Base-by-base conservation (phyloP, 1,284 basidiomycete species). In the Trichosporon inkin region DNA sequence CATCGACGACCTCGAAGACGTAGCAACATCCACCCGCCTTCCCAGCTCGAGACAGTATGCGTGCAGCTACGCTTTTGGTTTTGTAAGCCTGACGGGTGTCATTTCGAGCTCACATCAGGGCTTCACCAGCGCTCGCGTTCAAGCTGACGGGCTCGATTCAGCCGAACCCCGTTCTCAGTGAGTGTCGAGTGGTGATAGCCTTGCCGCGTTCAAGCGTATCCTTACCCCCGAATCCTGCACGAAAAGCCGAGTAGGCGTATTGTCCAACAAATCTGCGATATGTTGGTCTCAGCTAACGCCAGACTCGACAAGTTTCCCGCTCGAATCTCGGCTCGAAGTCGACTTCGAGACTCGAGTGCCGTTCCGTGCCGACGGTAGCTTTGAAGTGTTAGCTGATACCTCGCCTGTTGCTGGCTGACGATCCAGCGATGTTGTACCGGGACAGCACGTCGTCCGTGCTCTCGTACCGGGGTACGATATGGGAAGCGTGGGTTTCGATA, bases 341-440 rank as follows among this genome's bases (percentile, higher is more conserved):
- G 66, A 74, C 63, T 60, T 68, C 3, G 59, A 60, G 6, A 52
- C 52, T 39, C 57, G 59, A 35, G 64, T 69, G 6, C 67, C 65
- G 39, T 62, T 77, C 40, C 65, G 62, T 22, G 62, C 63, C 35
- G 73, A 75, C 54, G 75, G 75, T 2, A 63, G 64, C 16, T 77
- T 75, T 57, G 62, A 65, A 24, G 28, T 76, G 73, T 73, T 55
- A 49, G 74, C n/a, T n/a, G n/a, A 6, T 17, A 10, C 19, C 22
- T 17, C 16, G 10, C 3, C n/a, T 3, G 20, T 6, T 3, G 13
- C 8, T n/a, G 24, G 36, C 41, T 51, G 47, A 39, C 52, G 38
- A 14, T 24, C 22, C 71, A 71, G n/a, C 39, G 62, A 66, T 37
- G 68, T 77, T 0, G 22, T 60, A 1, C 63, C 70, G 8, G 76